Base-by-base conservation (phyloP, 176 grass and related monocot genomes). In the Microstegium vimineum region DNA sequence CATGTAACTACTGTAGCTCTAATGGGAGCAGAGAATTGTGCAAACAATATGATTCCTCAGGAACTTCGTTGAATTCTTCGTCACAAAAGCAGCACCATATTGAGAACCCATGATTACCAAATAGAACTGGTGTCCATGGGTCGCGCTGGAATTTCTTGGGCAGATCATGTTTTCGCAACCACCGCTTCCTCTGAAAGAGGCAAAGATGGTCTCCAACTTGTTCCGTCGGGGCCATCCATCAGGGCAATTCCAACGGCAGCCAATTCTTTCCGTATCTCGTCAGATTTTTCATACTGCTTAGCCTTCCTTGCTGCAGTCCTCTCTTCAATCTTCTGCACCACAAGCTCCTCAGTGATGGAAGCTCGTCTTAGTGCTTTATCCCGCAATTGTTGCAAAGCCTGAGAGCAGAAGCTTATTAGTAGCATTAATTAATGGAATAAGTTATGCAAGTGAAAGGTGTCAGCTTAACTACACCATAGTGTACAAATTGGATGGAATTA, bases 271-370 rank as follows among this genome's bases (percentile, higher is more conserved):
- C 96, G 37, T 36, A 95, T 95, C 47, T 98, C 90, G 25, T 99
- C 96, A 0, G 96, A 99, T 77, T 81, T 85, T 67, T 79, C 81
- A 17, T 88, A 99, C 67, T 92, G 76, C 78, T 99, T 94, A 2
- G 61, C 89, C 83, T 94, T 92, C 75, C 96, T 90, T 71, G 96
- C 96, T 0, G 71, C 36, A 20, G 65, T 92, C 69, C 93, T 90
- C 80, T 99, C 93, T 62, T 99, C 85, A 10, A 99, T 94, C 67
- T 93, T 99, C 62, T 79, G 85, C 63, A 94, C 8, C 13, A 99
- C 88, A 17, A 89, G 76, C 5, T 89, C 86, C 85, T 99, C 87
- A 1, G 96, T 90, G 18, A 95, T 34, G 70, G 80, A 82, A 6
- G 83, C 85, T 87, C 96, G 77, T 42, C 6, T 78, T 42, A 99